Percentiles rank a stretch among this genome's conserved stretches.
Conservation (phyloP, 2,329 filamentous ascomycete species). For the Ophiostoma fasciatum region DNA sequence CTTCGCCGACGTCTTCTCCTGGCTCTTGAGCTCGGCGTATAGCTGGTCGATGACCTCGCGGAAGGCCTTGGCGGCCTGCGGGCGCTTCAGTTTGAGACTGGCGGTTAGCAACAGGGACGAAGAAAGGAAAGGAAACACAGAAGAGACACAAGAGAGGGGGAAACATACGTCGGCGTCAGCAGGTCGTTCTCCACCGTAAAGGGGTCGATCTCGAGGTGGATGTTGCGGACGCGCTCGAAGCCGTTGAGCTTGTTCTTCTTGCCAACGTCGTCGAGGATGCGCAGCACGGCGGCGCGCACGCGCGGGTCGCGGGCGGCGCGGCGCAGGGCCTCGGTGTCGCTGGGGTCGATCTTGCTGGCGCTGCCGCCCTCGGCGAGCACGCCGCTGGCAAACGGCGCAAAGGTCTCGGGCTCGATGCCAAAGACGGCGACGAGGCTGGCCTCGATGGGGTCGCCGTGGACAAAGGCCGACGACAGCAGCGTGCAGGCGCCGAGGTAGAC, state of each 20-base stretch:
- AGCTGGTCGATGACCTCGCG: conserved; percentile 37
- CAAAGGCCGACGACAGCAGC: conserved; percentile 66
- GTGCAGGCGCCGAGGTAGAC: conserved; percentile 72
- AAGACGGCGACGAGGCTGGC: conserved; percentile 74
- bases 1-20: conserved; percentile 27
- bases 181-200: conserved; percentile 90
- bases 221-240: conserved; percentile 68
- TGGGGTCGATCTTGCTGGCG: conserved; percentile 33
- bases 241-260: conserved; percentile 81
- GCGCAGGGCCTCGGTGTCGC: conserved; percentile 52
- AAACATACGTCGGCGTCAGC: conserved; percentile 69
- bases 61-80: conserved; percentile 38
- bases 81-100: conserved; percentile 46
- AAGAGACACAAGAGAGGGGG: too few relatives aligned
- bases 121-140: neutral
- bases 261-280: conserved; percentile 63
- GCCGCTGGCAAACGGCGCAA: conserved; percentile 67
- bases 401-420: conserved; percentile 71
- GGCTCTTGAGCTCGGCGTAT: conserved; percentile 38
- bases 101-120: conserved; percentile 13
- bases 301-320: conserved; percentile 52
- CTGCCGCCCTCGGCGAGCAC: conserved; percentile 47
- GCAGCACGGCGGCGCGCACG: conserved; percentile 60
- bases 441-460: conserved; percentile 80
- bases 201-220: conserved; percentile 67